Evolutionary conservation across 106 monocot species (phyloP), one percentile per base, ranked within the genome.

Genomic region (Acanthochlamys bracteata): DNA sequence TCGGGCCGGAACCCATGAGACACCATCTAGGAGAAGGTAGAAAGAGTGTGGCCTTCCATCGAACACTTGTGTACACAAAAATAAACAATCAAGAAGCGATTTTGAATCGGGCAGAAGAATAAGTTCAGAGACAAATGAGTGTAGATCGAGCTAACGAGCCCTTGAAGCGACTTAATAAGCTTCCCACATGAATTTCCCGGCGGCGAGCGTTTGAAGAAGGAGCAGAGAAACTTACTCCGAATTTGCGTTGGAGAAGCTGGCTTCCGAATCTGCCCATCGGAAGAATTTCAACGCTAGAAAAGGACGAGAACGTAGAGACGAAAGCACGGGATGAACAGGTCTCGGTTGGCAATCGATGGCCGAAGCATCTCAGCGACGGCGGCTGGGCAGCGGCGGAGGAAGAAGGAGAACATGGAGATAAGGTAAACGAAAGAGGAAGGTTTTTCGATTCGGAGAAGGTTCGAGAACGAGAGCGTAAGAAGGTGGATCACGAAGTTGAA

Each of bases 11-110:
- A 52, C 7, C 83, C 84, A 40, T 61, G 63, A 7, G 45, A 26
- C 13, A 77, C 68, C 86, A 94, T 86, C 68, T 75, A 77, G 40
- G 69, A 73, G 70, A 94, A 89, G 25, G 83, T 64, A 19, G 72
- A 71, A 25, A 82, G 17, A 11, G 82, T 70, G 8, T 4, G 80
- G 39, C 74, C 75, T 20, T 61, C 59, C 76, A 79, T 81, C 64
- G 89, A 81, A 55, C 63, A 61, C 76, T 70, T 78, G 65, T 83
- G 76, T 83, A 79, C 68, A 81, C 11, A 25, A 53, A 71, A 0
- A 93, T 61, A 11, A 89, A 63, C 24, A 81, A 71, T 89, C 69
- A 11, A 93, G 83, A 14, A 93, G 76, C 74, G 4, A 60, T 10
- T 0, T 59, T 39, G n/a, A 24, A 17, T 41, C 0, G 47, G 42